phyloP scores from a whole-genome alignment of 1,284 basidiomycete species.

The Trametes pubescens region DNA sequence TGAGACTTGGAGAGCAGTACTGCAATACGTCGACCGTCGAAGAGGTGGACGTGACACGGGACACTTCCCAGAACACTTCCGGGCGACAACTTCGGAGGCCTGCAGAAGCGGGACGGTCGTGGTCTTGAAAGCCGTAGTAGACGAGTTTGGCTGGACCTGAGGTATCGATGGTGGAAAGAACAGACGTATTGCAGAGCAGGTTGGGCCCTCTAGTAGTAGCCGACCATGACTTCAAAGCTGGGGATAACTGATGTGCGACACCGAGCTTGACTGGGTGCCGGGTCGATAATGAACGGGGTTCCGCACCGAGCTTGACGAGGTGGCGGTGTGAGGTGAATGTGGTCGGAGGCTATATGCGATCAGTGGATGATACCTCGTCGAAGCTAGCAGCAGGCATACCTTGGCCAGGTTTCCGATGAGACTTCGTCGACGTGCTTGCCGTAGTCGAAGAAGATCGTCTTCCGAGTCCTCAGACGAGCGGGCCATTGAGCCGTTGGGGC shows the following conservation, averaged over 20 bases:
- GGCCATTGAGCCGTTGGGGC: too few species aligned
- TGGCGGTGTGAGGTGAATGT: neutral
- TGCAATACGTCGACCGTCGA: neutral
- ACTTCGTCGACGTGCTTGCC: too few species aligned
- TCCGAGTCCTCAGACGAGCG: too few species aligned
- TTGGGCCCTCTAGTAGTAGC: neutral
- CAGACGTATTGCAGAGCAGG: neutral
- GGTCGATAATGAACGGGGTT: too few species aligned
- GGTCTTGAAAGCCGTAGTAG: slow-evolving; percentile 3
- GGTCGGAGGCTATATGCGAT: neutral
- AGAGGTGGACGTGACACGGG: neutral
- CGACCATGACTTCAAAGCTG: too few species aligned
- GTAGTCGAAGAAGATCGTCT: too few species aligned
- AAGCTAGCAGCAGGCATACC: neutral
- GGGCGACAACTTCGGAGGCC: neutral
- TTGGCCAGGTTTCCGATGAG: too few species aligned
- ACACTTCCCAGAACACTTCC: neutral
- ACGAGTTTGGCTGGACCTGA: slow-evolving; percentile 5
- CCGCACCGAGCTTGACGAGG: neutral
- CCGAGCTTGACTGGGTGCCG: neutral
- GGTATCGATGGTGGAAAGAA: neutral
- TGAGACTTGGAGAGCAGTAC: neutral
- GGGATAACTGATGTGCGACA: neutral
- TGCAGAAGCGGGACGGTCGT: neutral
- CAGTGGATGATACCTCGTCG: neutral